These are phyloP conservation scores for Flaveria sonorensis DNA, from an alignment of 129 eudicot species.

Conservation along the genomic window DNA sequence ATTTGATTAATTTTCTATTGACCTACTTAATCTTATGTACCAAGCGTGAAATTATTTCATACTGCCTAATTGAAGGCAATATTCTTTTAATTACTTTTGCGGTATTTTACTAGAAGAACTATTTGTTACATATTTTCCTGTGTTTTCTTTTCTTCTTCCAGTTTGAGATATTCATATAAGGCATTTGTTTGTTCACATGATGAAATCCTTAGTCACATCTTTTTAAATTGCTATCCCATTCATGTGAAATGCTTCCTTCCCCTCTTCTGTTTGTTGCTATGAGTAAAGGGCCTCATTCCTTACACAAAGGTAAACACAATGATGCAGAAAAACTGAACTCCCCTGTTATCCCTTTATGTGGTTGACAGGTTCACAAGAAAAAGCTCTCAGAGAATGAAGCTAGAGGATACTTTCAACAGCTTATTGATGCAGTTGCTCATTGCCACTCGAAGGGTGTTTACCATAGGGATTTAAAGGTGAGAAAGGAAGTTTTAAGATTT, in stretches of 20 bases:
- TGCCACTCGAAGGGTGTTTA: slow-evolving; percentile 95
- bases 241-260: background rate
- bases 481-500: slow-evolving; percentile 16
- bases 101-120: background rate
- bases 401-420: slow-evolving; percentile 93
- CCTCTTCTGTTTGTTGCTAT: background rate
- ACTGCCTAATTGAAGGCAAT: background rate
- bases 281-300: background rate
- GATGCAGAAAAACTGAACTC: slow-evolving; percentile 15
- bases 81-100: background rate
- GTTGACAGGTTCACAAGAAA: slow-evolving; percentile 70
- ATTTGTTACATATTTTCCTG: background rate
- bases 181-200: background rate
- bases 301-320: background rate
- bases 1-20: background rate
- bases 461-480: slow-evolving; percentile 96
- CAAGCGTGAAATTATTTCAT: background rate
- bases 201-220: background rate
- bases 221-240: slow-evolving; percentile 5
- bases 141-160: background rate
- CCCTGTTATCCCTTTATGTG: slow-evolving; percentile 27
- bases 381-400: slow-evolving; percentile 84
- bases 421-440: slow-evolving; percentile 91
- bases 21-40: slow-evolving; percentile 1
- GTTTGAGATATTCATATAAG: background rate